Base-by-base conservation (phyloP, 1,139 yeast genomes). In the Blastobotrys serpentis region DNA sequence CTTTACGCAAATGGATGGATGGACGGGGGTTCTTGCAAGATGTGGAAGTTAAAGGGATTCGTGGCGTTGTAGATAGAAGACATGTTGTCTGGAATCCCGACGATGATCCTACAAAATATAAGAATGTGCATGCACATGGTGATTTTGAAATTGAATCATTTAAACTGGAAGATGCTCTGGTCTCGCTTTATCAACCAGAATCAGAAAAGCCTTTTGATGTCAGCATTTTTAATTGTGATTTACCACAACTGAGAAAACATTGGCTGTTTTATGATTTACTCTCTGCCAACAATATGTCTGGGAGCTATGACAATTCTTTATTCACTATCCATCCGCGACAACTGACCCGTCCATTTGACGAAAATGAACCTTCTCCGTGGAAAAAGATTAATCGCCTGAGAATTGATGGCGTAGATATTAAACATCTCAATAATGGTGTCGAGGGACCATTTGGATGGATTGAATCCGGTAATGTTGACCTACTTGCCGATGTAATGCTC, bases 371-470 rank as follows among this genome's bases (percentile, higher is more conserved):
- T 1, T 32, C 38, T 11, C 63, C 76, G 26, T 80, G 86, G 80
- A 77, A 78, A 56, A 74, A 84, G 51, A 79, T 86, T 21, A 89
- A 95, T 2, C 74, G 96, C 42, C 74, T 87, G 53, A 71, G 98
- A 50, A 84, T 90, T 39, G 98, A 92, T 62, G 82, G 88, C 14
- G 78, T 92, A 46, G 84, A 82, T 60, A 78, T 92, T 37, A 96
- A 90, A 58, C 98, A 92, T 67, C 71, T 92, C 54, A 92, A 92
- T 62, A 78, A 86, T 1, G 98, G 98, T 0, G 76, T 87, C 46
- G 84, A 83, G 47, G 98, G 98, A 0, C 96, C 98, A 4, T 87
- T 92, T 67, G 97, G 98, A 2, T 92, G 98, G 98, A 90, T 92
- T 49, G 82, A 88, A 6, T 77, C 78, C 52, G 98, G 98, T 5